Base-by-base conservation (phyloP, 164 flowering plant genomes). In the Nelumbo lutea region DNA sequence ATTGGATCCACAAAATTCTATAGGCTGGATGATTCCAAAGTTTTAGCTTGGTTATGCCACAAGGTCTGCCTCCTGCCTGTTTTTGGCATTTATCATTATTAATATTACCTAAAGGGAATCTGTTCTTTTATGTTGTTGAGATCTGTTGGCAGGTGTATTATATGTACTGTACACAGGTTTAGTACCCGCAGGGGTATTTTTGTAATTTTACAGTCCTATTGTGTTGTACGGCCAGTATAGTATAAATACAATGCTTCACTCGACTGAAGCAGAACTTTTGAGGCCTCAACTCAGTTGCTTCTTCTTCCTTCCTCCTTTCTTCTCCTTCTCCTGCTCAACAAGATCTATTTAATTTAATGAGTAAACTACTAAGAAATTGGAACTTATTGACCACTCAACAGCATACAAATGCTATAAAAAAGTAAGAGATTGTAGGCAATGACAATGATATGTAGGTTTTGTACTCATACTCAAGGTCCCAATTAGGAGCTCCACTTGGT, bases 21-120 rank as follows among this genome's bases (percentile, higher is more conserved):
- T 71, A 84, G 99, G 85, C 97, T 96, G 48, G 83, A 96, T 78
- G 98, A 96, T 68, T 75, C 83, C 40, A 93, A 87, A 77, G 96
- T 90, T 69, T 72, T 89, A 64, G 77, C 85, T 72, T 96, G 98
- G 97, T 72, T 96, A 71, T 77, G 69, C 73, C 77, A 60, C 66
- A 96, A 96, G 98, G 99, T 93, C 3, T 64, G 81, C 51, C 50
- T 45, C 68, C 66, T 61, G 27, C 67, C 42, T 48, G 1, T 43
- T 72, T 67, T 46, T 56, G 47, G 27, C 13, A 44, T 41, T 45
- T 40, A 52, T 66, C 7, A 38, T 46, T 6, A 3, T 41, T 2
- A 6, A 9, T 72, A 15, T 9, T 42, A 51, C 5, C 48, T 38
- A 43, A 14, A 39, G 39, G 38, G 40, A 13, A 47, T 50, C 41